A percentile compares a stretch with the other conserved stretches of the same genome.
Conservation (phyloP, 2,329 filamentous ascomycete genomes). For the Lecanoromycetidae sp. region DNA sequence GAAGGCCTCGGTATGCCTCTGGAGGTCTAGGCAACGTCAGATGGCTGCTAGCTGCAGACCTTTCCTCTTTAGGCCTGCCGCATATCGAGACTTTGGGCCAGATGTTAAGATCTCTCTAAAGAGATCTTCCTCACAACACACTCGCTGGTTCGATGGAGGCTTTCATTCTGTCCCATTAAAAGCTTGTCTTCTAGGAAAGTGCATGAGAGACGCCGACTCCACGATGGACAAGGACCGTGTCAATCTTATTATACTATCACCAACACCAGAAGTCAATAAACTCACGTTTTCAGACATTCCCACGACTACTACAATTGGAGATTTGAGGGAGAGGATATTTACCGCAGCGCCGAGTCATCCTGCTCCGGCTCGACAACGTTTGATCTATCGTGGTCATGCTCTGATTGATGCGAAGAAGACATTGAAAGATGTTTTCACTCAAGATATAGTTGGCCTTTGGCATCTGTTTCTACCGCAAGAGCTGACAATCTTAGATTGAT, state of each 20-base stretch:
- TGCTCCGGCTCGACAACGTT: constrained; percentile 36
- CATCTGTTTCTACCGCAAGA: not conserved
- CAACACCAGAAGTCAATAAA: constrained; percentile 28
- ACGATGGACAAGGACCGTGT: constrained; percentile 7
- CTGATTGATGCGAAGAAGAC: constrained; percentile 38
- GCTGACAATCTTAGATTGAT: constrained; percentile 12
- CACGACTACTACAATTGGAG: constrained; percentile 35
- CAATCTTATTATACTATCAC: constrained; percentile 30
- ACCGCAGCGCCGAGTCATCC: constrained; percentile 37
- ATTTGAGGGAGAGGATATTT: constrained; percentile 42
- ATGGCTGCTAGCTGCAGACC: no score
- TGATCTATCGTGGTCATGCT: constrained; percentile 47
- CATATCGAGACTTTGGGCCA: constrained; percentile 1
- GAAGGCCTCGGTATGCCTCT: not conserved
- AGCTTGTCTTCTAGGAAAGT: no score
- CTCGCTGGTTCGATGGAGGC: no score
- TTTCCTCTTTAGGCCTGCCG: no score
- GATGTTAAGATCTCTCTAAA: constrained; percentile 1
- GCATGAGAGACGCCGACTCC: no score
- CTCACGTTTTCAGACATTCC: constrained; percentile 29
- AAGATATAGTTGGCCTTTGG: constrained; percentile 35
- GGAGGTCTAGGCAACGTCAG: no score
- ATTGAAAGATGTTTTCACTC: constrained; percentile 39
- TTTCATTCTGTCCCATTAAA: no score
- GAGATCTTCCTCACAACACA: no score